phyloP scores from a whole-genome alignment of 78 protist species.

The Emiliania huxleyi region DNA sequence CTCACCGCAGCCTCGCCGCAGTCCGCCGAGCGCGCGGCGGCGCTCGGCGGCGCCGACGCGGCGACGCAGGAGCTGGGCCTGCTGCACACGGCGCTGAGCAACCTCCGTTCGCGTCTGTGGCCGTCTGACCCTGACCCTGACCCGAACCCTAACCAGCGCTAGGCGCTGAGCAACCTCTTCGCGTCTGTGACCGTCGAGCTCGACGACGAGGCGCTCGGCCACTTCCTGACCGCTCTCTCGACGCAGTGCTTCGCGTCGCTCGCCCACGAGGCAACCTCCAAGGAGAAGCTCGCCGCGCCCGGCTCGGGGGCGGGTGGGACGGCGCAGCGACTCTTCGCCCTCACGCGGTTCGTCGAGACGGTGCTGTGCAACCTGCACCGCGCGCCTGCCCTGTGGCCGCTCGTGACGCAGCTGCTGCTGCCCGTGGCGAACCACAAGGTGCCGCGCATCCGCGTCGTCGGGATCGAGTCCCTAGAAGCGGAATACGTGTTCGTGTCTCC shows the following conservation, averaged over 20 bases:
- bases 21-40: not conserved
- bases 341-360: not conserved
- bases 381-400: not conserved
- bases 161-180: not conserved
- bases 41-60: not conserved
- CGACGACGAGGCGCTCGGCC: conserved; percentile 2
- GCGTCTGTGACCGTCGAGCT: not conserved
- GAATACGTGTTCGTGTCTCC: too few species aligned
- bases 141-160: too few species aligned
- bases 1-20: not conserved
- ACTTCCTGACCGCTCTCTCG: conserved; percentile 11
- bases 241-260: conserved; percentile 14
- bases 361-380: not conserved
- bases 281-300: conserved; percentile 23
- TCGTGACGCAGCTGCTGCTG: not conserved
- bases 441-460: not conserved
- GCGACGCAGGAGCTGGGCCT: not conserved
- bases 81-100: not conserved
- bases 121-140: too few species aligned
- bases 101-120: too few species aligned
- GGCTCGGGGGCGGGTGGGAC: not conserved
- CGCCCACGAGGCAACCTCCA: conserved; percentile 24
- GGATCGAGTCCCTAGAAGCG: too few species aligned
- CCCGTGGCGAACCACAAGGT: conserved; percentile 15
- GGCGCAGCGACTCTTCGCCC: conserved; percentile 13